Percentiles rank a stretch among this genome's conserved stretches.
Conservation (phyloP, 2,329 filamentous ascomycete genomes). For the Fusarium sp. region DNA sequence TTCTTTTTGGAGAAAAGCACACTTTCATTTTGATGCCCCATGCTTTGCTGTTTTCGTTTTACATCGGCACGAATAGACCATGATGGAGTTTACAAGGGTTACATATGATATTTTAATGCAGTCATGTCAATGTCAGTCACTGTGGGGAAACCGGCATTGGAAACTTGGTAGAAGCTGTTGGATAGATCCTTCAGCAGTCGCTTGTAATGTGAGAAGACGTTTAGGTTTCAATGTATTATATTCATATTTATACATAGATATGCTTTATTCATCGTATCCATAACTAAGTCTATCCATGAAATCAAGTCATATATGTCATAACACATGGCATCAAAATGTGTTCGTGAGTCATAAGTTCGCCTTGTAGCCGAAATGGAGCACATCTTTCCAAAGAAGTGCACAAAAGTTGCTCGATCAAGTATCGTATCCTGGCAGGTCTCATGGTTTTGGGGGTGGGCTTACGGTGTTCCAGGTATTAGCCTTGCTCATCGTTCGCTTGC, state of each 20-base stretch:
- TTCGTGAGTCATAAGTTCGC: conserved; percentile 32
- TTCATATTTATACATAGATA: conserved; percentile 6
- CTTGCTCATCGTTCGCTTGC: conserved; percentile 67
- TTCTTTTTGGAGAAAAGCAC: conserved; percentile 22
- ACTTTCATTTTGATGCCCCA: conserved; percentile 23
- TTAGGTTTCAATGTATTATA: conserved; percentile 19
- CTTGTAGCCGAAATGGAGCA: conserved; percentile 3
- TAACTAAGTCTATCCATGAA: conserved; percentile 15
- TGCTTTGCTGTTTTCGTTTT: conserved; percentile 13
- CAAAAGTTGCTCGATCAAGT: neutral
- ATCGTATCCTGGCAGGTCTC: neutral
- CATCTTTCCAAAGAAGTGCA: neutral
- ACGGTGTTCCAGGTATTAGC: conserved; percentile 63
- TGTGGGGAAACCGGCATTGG: neutral
- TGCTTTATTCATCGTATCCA: conserved; percentile 16
- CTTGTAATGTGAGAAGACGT: conserved; percentile 5
- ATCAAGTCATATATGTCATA: conserved; percentile 25
- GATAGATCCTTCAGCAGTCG: neutral
- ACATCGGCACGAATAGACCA: conserved; percentile 19
- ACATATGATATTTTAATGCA: conserved; percentile 14
- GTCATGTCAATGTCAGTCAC: neutral
- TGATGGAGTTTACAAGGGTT: conserved; percentile 37
- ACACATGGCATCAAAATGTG: conserved; percentile 15
- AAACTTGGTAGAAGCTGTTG: conserved; percentile 1
- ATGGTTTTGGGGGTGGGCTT: conserved; percentile 46